These are phyloP conservation scores for Aspergillus transmontanensis DNA, from an alignment of 2,329 filamentous ascomycete species.

Conservation along the genomic window DNA sequence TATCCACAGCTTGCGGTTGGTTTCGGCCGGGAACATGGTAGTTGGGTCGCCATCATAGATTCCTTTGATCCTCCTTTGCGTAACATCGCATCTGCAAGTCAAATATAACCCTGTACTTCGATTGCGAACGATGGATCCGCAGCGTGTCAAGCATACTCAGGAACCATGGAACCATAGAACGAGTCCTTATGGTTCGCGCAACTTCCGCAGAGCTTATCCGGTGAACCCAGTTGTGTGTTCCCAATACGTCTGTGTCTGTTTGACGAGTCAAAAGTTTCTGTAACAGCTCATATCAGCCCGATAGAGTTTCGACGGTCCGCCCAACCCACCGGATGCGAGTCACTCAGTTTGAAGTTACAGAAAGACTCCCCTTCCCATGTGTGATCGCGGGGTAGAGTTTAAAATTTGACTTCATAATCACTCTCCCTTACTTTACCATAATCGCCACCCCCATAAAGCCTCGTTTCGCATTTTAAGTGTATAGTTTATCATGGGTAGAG, in stretches of 20 bases:
- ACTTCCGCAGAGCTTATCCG: not conserved
- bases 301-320: not conserved
- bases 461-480: not conserved
- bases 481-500: conserved; percentile 5
- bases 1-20: not conserved
- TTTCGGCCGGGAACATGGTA: not conserved
- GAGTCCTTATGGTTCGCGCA: conserved; percentile 1
- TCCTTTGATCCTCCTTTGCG: not conserved
- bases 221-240: not conserved
- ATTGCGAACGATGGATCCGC: conserved; percentile 1
- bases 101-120: not conserved
- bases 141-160: not conserved
- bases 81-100: conserved; percentile 1
- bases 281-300: conserved; percentile 1
- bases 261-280: not conserved
- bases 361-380: not conserved
- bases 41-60: not conserved
- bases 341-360: not conserved
- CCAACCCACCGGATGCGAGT: not conserved
- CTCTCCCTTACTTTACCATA: not conserved
- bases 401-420: not conserved
- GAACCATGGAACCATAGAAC: conserved; percentile 1
- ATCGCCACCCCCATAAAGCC: not conserved
- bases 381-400: not conserved
- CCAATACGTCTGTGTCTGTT: not conserved